These are phyloP conservation scores for Zygosaccharomyces lentus DNA, from an alignment of 805 yeast species.

Conservation along the genomic window DNA sequence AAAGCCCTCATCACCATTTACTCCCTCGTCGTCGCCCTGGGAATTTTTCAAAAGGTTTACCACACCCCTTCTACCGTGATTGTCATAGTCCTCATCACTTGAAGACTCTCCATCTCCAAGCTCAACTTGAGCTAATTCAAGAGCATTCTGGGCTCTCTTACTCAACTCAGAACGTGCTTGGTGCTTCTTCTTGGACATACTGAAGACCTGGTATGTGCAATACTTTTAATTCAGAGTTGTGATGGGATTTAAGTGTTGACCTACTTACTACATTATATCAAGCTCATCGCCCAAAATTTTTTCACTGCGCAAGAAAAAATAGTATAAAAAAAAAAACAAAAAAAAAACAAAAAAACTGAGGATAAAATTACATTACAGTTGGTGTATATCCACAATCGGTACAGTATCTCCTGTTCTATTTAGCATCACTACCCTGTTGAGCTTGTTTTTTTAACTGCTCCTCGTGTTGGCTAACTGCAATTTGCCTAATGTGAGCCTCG, in stretches of 20 bases:
- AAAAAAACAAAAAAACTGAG: background rate
- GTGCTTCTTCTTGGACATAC: slow-evolving; percentile 31
- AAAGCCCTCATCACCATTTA: slow-evolving; percentile 35
- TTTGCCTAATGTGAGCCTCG: slow-evolving; percentile 32
- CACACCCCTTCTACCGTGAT: slow-evolving; percentile 35
- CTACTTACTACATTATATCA: background rate
- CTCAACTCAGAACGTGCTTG: slow-evolving; percentile 29
- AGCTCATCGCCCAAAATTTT: slow-evolving; percentile 3
- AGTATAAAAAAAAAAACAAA: background rate
- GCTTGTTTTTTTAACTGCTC: slow-evolving; percentile 27
- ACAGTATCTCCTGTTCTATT: background rate
- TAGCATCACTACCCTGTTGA: slow-evolving; percentile 4
- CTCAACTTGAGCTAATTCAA: slow-evolving; percentile 46
- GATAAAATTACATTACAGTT: background rate
- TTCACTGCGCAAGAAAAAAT: background rate
- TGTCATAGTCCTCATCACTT: slow-evolving; percentile 32
- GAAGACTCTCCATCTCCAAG: slow-evolving; percentile 31
- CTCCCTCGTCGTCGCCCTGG: slow-evolving; percentile 24
- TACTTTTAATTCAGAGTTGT: background rate
- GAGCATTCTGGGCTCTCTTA: slow-evolving; percentile 46
- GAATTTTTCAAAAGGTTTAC: slow-evolving; percentile 35
- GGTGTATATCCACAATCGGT: background rate
- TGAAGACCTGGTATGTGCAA: background rate
- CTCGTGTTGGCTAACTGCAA: slow-evolving; percentile 24
- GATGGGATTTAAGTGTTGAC: background rate